Conservation (phyloP, 768 basidiomycete species). For the Lactarius vividus region DNA sequence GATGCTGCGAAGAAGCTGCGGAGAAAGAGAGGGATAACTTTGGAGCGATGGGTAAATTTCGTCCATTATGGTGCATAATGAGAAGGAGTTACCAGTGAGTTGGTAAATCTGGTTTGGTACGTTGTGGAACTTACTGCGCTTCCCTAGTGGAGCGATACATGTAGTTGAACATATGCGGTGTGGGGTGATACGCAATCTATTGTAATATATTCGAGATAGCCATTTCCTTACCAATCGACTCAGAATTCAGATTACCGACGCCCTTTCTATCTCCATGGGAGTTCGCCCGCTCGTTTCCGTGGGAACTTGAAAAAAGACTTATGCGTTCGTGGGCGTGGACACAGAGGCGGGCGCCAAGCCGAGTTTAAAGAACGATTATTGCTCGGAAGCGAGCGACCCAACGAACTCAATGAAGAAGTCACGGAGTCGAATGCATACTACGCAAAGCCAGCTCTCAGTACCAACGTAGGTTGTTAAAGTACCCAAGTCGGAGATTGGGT, state of each 20-base stretch:
- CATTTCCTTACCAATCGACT: not conserved
- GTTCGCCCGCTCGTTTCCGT: constrained; percentile 55
- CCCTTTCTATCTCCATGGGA: constrained; percentile 26
- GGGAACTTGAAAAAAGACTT: constrained; percentile 75
- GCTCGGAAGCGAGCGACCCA: constrained; percentile 54
- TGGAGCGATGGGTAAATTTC: constrained; percentile 13
- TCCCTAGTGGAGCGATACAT: not conserved
- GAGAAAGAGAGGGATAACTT: not conserved
- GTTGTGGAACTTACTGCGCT: not conserved
- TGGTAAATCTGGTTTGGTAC: not conserved
- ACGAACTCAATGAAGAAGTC: constrained; percentile 44
- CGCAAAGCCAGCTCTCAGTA: constrained; percentile 54
- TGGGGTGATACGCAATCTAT: not conserved
- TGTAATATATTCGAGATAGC: not conserved
- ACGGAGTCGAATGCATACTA: constrained; percentile 52
- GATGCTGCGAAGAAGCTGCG: constrained; percentile 5
- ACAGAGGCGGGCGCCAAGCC: constrained; percentile 59
- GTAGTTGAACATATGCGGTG: not conserved
- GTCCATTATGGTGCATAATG: constrained; percentile 15
- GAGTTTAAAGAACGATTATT: constrained; percentile 60
- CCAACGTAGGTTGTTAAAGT: constrained; percentile 77
- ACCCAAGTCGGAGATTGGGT: constrained; percentile 63
- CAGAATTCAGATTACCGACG: not conserved
- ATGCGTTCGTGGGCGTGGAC: constrained; percentile 63
- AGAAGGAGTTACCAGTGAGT: not conserved